Evolutionary conservation across 2,329 filamentous ascomycete genomes (phyloP).

Genomic region (Claviceps digitariae): DNA sequence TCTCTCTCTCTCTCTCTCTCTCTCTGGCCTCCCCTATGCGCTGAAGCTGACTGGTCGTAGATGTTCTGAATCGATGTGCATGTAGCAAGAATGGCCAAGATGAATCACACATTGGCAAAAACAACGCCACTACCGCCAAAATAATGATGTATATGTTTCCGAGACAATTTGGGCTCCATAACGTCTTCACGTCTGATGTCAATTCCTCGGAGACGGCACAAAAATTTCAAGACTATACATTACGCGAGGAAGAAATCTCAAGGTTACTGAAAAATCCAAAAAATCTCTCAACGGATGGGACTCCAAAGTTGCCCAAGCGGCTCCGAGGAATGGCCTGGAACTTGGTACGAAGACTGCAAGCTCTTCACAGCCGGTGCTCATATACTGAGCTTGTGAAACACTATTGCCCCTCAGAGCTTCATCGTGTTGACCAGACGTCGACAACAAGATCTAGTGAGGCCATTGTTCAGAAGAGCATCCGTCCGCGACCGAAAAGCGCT

Average conservation of each 20-base stretch:
- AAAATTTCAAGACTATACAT: constrained; percentile 69
- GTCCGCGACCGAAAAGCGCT: not conserved
- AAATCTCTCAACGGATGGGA: constrained; percentile 3
- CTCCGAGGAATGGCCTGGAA: constrained; percentile 48
- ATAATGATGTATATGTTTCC: constrained; percentile 92
- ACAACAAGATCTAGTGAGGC: not conserved
- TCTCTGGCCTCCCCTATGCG: no score
- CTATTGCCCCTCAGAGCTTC: constrained; percentile 53
- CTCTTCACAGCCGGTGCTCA: constrained; percentile 59
- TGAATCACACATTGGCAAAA: not conserved
- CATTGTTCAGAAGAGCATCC: not conserved
- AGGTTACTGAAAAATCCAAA: constrained; percentile 11
- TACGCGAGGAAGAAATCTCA: constrained; percentile 70
- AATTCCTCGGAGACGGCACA: constrained; percentile 55
- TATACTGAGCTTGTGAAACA: constrained; percentile 67
- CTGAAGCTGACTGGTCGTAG: constrained; percentile 29
- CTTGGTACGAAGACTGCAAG: constrained; percentile 56
- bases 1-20: not conserved
- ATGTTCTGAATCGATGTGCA: constrained; percentile 64
- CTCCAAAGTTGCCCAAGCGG: constrained; percentile 43
- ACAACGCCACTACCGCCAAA: constrained; percentile 43
- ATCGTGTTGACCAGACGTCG: constrained; percentile 6
- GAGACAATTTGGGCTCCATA: constrained; percentile 77
- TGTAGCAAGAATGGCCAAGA: not conserved
- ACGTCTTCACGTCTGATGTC: constrained; percentile 68